These are phyloP conservation scores for Aspergillus mulundensis DNA, from an alignment of 495 filamentous ascomycete species.

Conservation along the genomic window DNA sequence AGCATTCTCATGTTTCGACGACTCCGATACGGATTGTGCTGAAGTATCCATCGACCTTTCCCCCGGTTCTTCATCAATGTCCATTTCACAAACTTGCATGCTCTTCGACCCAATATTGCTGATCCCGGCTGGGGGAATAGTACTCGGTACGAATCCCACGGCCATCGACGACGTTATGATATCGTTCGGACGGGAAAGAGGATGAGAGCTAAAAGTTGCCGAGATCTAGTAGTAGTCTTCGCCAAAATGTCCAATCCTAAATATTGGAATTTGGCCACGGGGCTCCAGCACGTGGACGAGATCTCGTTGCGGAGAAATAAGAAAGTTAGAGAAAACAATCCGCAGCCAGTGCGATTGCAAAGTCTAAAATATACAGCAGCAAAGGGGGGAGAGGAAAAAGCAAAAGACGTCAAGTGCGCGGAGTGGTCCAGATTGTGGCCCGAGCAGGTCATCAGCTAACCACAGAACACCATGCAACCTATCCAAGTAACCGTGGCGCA, in stretches of 20 bases:
- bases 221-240: not conserved
- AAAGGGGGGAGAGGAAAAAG: not conserved
- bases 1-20: conserved; percentile 5
- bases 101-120: conserved; percentile 15
- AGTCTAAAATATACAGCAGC: conserved; percentile 21
- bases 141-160: conserved; percentile 22
- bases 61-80: conserved; percentile 26
- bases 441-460: conserved; percentile 9
- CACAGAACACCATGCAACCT: conserved; percentile 11
- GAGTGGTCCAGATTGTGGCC: conserved; percentile 10
- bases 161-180: conserved; percentile 17
- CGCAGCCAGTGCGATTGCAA: conserved; percentile 3
- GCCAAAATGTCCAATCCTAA: not conserved
- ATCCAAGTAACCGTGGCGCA: conserved; percentile 10
- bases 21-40: not conserved
- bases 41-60: conserved; percentile 9
- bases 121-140: conserved; percentile 6
- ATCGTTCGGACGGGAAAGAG: not conserved
- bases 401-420: not conserved
- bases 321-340: not conserved
- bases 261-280: not conserved
- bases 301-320: not conserved
- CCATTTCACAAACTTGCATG: conserved; percentile 26
- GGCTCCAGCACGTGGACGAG: not conserved
- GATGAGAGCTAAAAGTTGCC: not conserved